A percentile compares a stretch with the other conserved stretches of the same genome.
Conservation (phyloP, 2,329 filamentous ascomycete genomes). For the Fusarium nygamai region DNA sequence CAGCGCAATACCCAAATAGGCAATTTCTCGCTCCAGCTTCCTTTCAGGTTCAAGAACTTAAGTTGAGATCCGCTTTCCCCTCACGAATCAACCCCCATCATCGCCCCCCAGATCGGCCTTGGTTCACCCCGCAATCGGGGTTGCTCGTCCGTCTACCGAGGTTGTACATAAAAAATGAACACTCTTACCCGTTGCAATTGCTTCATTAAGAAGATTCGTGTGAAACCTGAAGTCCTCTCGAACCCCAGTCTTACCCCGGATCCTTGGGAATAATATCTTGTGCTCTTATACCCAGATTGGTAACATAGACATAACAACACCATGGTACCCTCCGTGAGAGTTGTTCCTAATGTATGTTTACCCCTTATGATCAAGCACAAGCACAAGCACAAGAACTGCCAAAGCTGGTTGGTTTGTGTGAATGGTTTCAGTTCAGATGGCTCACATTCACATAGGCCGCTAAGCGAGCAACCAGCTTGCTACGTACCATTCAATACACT, state of each 20-base stretch:
- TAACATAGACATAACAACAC: constrained; percentile 10
- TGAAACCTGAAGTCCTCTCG: neutral
- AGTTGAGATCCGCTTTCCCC: constrained; percentile 35
- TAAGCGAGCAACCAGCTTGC: constrained; percentile 73
- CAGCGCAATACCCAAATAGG: constrained; percentile 15
- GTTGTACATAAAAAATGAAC: constrained; percentile 22
- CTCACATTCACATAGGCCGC: constrained; percentile 57
- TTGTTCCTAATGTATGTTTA: constrained; percentile 48
- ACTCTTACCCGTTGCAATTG: constrained; percentile 23
- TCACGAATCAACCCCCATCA: constrained; percentile 30
- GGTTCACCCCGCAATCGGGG: constrained; percentile 36
- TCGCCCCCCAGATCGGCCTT: constrained; percentile 26
- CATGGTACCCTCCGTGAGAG: constrained; percentile 47
- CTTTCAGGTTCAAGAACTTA: constrained; percentile 9
- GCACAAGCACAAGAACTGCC: neutral
- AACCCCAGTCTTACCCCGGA: neutral
- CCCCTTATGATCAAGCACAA: neutral
- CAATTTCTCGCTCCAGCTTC: constrained; percentile 26
- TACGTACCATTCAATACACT: constrained; percentile 90
- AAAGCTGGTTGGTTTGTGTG: neutral
- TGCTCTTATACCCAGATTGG: neutral
- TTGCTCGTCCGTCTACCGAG: constrained; percentile 35
- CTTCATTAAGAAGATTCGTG: constrained; percentile 1
- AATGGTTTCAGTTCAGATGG: neutral
- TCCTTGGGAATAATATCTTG: neutral